These are phyloP conservation scores for Paramecium tetraurelia DNA, from an alignment of 73 alveolate genomes.

Conservation along the genomic window DNA sequence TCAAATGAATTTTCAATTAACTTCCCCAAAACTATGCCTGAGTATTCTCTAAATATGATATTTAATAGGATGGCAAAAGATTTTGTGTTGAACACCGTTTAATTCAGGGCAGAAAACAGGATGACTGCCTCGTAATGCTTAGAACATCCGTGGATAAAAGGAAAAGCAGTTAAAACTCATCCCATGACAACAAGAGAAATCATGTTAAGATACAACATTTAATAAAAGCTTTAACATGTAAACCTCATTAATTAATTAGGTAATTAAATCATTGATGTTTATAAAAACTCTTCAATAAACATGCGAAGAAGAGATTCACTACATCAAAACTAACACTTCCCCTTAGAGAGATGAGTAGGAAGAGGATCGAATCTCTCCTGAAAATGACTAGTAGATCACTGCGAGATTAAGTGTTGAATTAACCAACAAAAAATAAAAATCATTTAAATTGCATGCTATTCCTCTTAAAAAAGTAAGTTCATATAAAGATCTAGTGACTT, in stretches of 20 bases:
- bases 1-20: neutral
- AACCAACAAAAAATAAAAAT: neutral
- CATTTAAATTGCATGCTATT: neutral
- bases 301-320: neutral
- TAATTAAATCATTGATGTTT: neutral
- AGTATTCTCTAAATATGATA: neutral
- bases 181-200: constrained; percentile 20
- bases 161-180: neutral
- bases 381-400: neutral
- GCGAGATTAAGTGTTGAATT: neutral
- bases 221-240: neutral
- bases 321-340: neutral
- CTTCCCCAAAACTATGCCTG: neutral
- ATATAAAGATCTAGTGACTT: neutral
- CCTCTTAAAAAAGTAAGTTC: neutral
- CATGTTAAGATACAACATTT: neutral
- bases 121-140: neutral
- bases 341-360: neutral
- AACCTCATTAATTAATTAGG: neutral
- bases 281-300: neutral
- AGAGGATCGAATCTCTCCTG: neutral
- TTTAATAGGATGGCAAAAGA: constrained; percentile 11
- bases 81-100: neutral
- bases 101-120: neutral
- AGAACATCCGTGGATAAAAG: constrained; percentile 36